Percentiles rank a stretch among this genome's conserved stretches.
Evolutionary conservation across 2,329 filamentous ascomycete species (phyloP).

Genomic region (Emmonsiellopsis sp.): DNA sequence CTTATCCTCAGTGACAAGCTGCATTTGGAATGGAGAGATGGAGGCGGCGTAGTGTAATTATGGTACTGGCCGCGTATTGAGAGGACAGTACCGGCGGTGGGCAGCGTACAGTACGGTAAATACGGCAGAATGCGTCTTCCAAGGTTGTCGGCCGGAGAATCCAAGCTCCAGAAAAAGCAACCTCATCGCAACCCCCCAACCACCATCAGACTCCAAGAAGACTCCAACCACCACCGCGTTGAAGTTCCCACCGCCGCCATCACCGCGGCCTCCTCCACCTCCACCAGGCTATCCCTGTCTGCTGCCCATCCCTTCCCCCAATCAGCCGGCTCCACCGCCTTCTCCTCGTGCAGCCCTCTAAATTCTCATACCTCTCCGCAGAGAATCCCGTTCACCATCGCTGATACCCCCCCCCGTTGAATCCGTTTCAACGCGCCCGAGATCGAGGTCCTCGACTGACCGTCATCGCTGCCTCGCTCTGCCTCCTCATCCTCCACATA

Average conservation of each 20-base stretch:
- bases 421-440: neutral
- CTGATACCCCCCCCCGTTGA: neutral
- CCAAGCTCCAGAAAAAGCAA: too few species aligned
- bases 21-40: too few species aligned
- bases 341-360: constrained; percentile 1
- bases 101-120: too few species aligned
- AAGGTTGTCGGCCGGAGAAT: too few species aligned
- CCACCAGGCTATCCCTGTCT: neutral
- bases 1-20: too few species aligned
- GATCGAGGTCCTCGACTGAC: neutral
- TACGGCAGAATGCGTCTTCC: too few species aligned
- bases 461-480: neutral
- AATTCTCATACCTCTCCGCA: neutral
- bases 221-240: too few species aligned
- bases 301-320: neutral
- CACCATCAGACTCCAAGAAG: too few species aligned
- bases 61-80: too few species aligned
- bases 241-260: neutral
- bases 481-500: constrained; percentile 7
- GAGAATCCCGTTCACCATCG: neutral
- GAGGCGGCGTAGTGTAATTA: too few species aligned
- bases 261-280: neutral
- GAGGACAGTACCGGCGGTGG: too few species aligned
- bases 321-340: neutral
- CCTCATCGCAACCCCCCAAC: too few species aligned